phyloP scores from a whole-genome alignment of 352 stramenopile species.

The Pythium aquatile region DNA sequence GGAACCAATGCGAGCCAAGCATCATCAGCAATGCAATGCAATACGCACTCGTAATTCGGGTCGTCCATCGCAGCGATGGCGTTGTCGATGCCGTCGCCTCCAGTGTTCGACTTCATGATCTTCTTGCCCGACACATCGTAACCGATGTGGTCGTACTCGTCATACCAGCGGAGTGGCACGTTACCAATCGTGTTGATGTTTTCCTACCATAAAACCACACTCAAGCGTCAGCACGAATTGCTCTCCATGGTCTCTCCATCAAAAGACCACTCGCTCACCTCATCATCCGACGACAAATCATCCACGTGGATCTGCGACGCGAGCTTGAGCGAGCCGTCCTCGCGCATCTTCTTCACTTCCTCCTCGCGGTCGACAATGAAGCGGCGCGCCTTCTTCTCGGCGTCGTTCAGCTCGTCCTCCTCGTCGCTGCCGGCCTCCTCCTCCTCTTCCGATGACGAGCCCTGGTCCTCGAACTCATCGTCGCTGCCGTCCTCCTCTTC shows the following conservation, averaged over 20 bases:
- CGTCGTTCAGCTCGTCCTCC: conserved; percentile 65
- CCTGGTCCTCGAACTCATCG: conserved; percentile 83
- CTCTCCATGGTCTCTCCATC: not conserved
- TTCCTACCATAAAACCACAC: conserved; percentile 43
- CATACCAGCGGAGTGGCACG: conserved; percentile 99
- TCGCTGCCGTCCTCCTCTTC: conserved; percentile 52
- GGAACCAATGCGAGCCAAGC: not conserved
- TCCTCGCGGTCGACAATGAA: conserved; percentile 73
- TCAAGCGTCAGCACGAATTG: not conserved
- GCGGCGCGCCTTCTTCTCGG: conserved; percentile 79
- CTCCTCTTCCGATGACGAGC: conserved; percentile 75
- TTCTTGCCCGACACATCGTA: conserved; percentile 98
- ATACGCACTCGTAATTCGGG: conserved; percentile 90
- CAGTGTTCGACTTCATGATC: conserved; percentile 91
- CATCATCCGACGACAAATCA: conserved; percentile 98
- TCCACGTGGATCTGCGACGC: conserved; percentile 95
- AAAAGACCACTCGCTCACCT: conserved; percentile 28
- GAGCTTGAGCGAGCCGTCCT: conserved; percentile 78
- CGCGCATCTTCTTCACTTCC: conserved; percentile 81
- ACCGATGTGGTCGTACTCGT: conserved; percentile 99
- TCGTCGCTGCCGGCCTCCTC: conserved; percentile 66
- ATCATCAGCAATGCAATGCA: not conserved
- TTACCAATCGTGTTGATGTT: conserved; percentile 97
- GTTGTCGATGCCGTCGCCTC: conserved; percentile 88
- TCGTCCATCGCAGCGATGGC: conserved; percentile 86